Conservation (phyloP, 2,329 filamentous ascomycete species). For the Trematosphaeria pertusa region DNA sequence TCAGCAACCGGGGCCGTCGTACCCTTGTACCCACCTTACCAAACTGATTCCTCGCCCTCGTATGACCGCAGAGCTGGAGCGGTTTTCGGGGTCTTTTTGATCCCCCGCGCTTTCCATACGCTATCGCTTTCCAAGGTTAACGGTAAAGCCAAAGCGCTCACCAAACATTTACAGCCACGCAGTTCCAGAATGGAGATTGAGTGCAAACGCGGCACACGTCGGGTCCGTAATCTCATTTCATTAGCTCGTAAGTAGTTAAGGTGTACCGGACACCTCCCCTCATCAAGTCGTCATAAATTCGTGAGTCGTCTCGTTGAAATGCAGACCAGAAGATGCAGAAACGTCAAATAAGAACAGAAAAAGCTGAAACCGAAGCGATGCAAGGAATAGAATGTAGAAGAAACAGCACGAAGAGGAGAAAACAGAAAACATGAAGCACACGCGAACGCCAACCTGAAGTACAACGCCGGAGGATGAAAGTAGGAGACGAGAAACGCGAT, state of each 20-base stretch:
- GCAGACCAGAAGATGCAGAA: constrained; percentile 8
- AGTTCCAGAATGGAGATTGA: constrained; percentile 11
- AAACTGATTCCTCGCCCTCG: background rate
- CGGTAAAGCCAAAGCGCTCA: no score
- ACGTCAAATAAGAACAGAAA: background rate
- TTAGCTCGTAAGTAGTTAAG: constrained; percentile 26
- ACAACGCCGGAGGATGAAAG: constrained; percentile 2
- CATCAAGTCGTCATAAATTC: constrained; percentile 1
- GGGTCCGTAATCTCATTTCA: constrained; percentile 13
- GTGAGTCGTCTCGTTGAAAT: constrained; percentile 2
- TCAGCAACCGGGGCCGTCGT: background rate
- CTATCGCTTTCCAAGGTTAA: no score
- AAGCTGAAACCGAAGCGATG: constrained; percentile 1
- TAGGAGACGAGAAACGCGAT: background rate
- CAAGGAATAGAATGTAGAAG: constrained; percentile 1
- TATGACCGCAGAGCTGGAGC: constrained; percentile 1
- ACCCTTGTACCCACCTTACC: constrained; percentile 10
- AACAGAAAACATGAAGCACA: constrained; percentile 1
- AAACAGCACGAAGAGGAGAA: constrained; percentile 2
- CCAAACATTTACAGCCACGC: background rate
- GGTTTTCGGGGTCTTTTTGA: constrained; percentile 16
- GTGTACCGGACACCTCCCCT: constrained; percentile 13
- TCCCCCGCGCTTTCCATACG: constrained; percentile 10
- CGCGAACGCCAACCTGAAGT: background rate
- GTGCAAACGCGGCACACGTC: constrained; percentile 22